Conservation (phyloP, 2,329 filamentous ascomycete genomes). For the Penicillium thymicola region DNA sequence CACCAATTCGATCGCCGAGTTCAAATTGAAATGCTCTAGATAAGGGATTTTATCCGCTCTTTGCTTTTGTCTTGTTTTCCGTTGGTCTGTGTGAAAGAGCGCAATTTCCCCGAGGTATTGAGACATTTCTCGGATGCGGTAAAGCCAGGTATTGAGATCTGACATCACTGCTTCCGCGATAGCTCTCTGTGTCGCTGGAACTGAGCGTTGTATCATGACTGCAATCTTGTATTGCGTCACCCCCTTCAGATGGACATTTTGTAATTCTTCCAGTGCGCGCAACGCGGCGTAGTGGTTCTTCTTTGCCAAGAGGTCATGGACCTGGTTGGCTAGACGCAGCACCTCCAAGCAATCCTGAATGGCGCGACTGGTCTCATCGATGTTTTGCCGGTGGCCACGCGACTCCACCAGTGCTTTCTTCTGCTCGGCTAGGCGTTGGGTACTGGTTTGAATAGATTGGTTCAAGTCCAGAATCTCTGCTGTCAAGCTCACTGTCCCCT, state of each 20-base stretch:
- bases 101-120: slow-evolving; percentile 95
- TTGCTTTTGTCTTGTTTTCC: slow-evolving; percentile 77
- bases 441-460: slow-evolving; percentile 90
- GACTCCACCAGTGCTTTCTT: slow-evolving; percentile 94
- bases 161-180: slow-evolving; percentile 97
- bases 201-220: slow-evolving; percentile 91
- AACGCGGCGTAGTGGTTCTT: slow-evolving; percentile 96
- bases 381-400: slow-evolving; percentile 86
- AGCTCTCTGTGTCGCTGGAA: slow-evolving; percentile 84
- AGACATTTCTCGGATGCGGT: slow-evolving; percentile 88
- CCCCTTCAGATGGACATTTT: slow-evolving; percentile 93
- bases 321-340: slow-evolving; percentile 85
- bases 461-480: slow-evolving; percentile 89
- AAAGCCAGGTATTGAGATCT: slow-evolving; percentile 95
- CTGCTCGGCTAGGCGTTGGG: slow-evolving; percentile 88
- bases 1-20: slow-evolving; percentile 92
- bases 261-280: slow-evolving; percentile 88
- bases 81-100: slow-evolving; percentile 91
- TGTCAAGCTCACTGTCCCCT: slow-evolving; percentile 84
- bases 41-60: slow-evolving; percentile 72
- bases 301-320: slow-evolving; percentile 84
- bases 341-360: slow-evolving; percentile 90
- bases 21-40: slow-evolving; percentile 80
- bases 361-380: slow-evolving; percentile 85
- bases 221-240: slow-evolving; percentile 93